A percentile compares a stretch with the other conserved stretches of the same genome.
These are phyloP conservation scores for Penicillium glabrum DNA, from an alignment of 2,329 filamentous ascomycete genomes.

Conservation along the genomic window DNA sequence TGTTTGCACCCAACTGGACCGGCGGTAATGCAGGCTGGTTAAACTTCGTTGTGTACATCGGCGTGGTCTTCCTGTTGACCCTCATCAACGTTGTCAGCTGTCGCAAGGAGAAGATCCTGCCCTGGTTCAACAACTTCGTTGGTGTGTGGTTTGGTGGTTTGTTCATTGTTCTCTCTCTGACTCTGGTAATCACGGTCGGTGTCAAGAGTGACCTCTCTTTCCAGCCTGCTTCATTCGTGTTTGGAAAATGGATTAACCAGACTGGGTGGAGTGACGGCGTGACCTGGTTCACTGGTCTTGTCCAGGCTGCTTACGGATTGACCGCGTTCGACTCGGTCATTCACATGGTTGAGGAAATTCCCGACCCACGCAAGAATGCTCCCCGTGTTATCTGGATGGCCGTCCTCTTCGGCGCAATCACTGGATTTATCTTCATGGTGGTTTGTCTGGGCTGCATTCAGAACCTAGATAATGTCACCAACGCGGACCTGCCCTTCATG, in stretches of 20 bases:
- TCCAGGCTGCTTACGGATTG: constrained; percentile 58
- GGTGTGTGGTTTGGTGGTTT: constrained; percentile 54
- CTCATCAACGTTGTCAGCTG: constrained; percentile 54
- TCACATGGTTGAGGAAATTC: constrained; percentile 60
- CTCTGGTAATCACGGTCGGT: constrained; percentile 55
- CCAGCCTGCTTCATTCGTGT: constrained; percentile 54
- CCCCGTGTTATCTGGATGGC: constrained; percentile 56
- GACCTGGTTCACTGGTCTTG: constrained; percentile 59
- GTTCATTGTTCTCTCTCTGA: constrained; percentile 54
- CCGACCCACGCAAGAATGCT: constrained; percentile 51
- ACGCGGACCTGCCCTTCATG: constrained; percentile 50
- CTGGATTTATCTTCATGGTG: constrained; percentile 55
- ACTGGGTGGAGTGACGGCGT: constrained; percentile 57
- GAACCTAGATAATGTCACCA: constrained; percentile 43
- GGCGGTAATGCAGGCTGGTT: constrained; percentile 52
- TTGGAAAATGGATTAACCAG: constrained; percentile 53
- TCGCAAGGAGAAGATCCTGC: constrained; percentile 48
- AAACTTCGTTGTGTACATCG: constrained; percentile 57
- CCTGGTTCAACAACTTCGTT: constrained; percentile 59
- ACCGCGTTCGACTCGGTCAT: constrained; percentile 61
- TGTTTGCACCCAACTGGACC: constrained; percentile 52
- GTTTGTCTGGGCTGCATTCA: constrained; percentile 55
- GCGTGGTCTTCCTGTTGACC: constrained; percentile 50
- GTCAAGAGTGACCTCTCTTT: constrained; percentile 46
- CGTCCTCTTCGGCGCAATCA: constrained; percentile 50